Conservation (phyloP, 495 filamentous ascomycete species). For the Venustampulla echinocandica region DNA sequence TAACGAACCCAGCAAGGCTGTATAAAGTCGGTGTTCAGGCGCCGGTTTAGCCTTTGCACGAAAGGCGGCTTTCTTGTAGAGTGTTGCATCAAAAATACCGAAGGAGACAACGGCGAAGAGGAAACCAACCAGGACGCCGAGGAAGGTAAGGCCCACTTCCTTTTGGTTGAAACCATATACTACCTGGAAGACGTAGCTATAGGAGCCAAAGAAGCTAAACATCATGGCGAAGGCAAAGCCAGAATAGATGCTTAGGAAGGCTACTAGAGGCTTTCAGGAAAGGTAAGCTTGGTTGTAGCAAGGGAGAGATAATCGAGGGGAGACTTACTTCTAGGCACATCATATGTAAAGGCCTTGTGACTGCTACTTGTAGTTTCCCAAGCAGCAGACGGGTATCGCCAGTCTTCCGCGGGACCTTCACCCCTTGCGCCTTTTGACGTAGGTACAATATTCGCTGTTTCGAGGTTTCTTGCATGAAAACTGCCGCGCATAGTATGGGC, state of each 20-base stretch:
- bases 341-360: constrained; percentile 12
- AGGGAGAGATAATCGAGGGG: not conserved
- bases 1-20: constrained; percentile 16
- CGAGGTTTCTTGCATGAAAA: constrained; percentile 18
- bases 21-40: constrained; percentile 18
- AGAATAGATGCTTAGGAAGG: constrained; percentile 16
- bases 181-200: constrained; percentile 18
- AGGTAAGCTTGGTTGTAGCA: not conserved
- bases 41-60: constrained; percentile 13
- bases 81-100: constrained; percentile 13
- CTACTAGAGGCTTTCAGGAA: constrained; percentile 11
- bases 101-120: constrained; percentile 13
- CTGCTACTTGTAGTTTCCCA: constrained; percentile 4
- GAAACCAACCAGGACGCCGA: constrained; percentile 16
- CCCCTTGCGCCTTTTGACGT: constrained; percentile 8
- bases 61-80: constrained; percentile 9
- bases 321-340: constrained; percentile 6
- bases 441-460: constrained; percentile 12
- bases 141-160: constrained; percentile 18
- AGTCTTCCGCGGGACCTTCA: constrained; percentile 5
- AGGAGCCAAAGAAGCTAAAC: constrained; percentile 21
- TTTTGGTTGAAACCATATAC: constrained; percentile 21
- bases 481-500: constrained; percentile 5
- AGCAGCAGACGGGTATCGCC: constrained; percentile 12
- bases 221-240: constrained; percentile 22